Conservation (phyloP, 2,329 filamentous ascomycete genomes). For the Cladorrhinum sp. region DNA sequence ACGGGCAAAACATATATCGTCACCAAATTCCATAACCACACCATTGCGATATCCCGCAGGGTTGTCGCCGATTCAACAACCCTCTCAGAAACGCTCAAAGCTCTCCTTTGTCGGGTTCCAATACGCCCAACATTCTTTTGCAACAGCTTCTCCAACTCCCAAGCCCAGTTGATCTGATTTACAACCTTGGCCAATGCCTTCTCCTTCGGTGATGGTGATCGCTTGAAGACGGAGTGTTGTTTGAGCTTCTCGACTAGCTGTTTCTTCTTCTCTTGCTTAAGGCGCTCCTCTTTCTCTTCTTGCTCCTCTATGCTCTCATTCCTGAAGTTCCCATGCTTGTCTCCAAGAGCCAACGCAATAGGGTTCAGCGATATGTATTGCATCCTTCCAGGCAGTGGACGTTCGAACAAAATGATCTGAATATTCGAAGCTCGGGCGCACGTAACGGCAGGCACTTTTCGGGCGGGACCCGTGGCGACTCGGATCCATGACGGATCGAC, state of each 20-base stretch:
- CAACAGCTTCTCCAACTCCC: slow-evolving; percentile 79
- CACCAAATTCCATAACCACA: slow-evolving; percentile 67
- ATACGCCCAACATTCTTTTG: slow-evolving; percentile 89
- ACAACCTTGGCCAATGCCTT: slow-evolving; percentile 75
- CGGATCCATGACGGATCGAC: slow-evolving; percentile 70
- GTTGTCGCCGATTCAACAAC: slow-evolving; percentile 92
- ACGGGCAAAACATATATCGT: slow-evolving; percentile 76
- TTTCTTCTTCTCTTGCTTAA: slow-evolving; percentile 56
- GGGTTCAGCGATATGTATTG: slow-evolving; percentile 92
- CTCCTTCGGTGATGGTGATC: slow-evolving; percentile 77
- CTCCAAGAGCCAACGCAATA: slow-evolving; percentile 80
- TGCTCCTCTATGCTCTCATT: slow-evolving; percentile 62
- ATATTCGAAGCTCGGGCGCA: slow-evolving; percentile 70
- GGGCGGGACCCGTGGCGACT: slow-evolving; percentile 51
- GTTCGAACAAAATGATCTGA: slow-evolving; percentile 85
- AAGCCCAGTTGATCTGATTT: slow-evolving; percentile 94
- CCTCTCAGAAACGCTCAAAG: slow-evolving; percentile 87
- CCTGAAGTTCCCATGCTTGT: slow-evolving; percentile 53
- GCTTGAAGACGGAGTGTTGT: slow-evolving; percentile 78
- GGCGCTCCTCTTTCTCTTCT: slow-evolving; percentile 63
- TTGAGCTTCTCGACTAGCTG: slow-evolving; percentile 81
- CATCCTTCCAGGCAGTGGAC: slow-evolving; percentile 83
- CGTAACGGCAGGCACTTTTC: slow-evolving; percentile 65
- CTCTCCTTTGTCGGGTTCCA: slow-evolving; percentile 74
- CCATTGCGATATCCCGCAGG: slow-evolving; percentile 70